Evolutionary conservation across 2,329 filamentous ascomycete species (phyloP).

Genomic region (Hyphodiscus sp.): DNA sequence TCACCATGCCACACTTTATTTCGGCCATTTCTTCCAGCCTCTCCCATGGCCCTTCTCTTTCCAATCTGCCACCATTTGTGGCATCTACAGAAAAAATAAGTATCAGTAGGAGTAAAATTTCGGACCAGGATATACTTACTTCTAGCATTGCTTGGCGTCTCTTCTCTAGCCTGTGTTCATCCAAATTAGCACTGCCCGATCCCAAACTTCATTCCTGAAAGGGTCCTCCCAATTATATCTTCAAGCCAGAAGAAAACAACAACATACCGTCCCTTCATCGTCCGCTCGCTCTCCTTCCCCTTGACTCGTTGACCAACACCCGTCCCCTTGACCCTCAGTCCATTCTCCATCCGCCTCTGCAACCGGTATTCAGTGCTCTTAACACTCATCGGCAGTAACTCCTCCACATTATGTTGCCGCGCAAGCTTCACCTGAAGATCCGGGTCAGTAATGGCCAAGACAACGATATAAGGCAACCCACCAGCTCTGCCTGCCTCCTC

Average conservation of each 20-base stretch:
- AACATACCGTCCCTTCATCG: constrained; percentile 65
- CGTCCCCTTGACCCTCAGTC: constrained; percentile 82
- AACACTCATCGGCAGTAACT: constrained; percentile 67
- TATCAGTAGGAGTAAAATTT: too few species aligned
- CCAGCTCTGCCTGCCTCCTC: constrained; percentile 81
- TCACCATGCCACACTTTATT: constrained; percentile 26
- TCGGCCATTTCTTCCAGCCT: constrained; percentile 71
- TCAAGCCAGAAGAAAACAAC: constrained; percentile 20
- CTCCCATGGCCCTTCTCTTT: constrained; percentile 60
- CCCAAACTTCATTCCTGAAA: not conserved
- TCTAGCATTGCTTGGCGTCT: constrained; percentile 81
- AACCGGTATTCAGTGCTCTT: constrained; percentile 71
- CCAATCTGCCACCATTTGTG: constrained; percentile 19
- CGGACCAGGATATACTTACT: too few species aligned
- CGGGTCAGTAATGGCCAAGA: too few species aligned
- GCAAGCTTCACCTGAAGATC: constrained; percentile 56
- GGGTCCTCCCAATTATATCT: not conserved
- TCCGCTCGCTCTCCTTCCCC: constrained; percentile 89
- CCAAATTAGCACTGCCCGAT: constrained; percentile 9
- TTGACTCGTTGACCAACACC: constrained; percentile 91
- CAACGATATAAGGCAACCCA: constrained; percentile 29
- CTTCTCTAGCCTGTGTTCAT: constrained; percentile 64
- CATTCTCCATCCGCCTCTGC: constrained; percentile 67
- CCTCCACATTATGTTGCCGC: constrained; percentile 68
- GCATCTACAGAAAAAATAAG: constrained; percentile 13